These are phyloP conservation scores for Coniella lustricola DNA, from an alignment of 2,329 filamentous ascomycete species.

Conservation along the genomic window DNA sequence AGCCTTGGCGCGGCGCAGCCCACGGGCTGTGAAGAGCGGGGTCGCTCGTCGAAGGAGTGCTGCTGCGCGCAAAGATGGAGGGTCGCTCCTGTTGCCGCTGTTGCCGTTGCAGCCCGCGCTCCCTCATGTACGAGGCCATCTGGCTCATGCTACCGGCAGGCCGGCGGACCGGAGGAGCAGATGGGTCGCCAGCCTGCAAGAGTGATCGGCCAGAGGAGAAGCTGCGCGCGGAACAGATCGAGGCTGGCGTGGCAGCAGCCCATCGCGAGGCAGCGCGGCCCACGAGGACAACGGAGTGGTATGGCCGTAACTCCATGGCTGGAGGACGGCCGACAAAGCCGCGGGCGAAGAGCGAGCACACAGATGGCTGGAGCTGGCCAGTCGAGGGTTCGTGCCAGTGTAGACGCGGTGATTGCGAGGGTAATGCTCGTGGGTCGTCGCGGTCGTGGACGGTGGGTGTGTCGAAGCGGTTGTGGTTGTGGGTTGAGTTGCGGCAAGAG, in stretches of 20 bases:
- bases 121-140: conserved; percentile 3
- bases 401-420: too few relatives aligned
- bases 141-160: background rate
- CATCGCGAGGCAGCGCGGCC: conserved; percentile 13
- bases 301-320: conserved; percentile 13
- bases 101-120: background rate
- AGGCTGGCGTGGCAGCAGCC: background rate
- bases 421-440: too few relatives aligned
- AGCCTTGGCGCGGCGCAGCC: background rate
- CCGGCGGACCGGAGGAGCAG: background rate
- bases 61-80: background rate
- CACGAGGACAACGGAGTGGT: conserved; percentile 8
- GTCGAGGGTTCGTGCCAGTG: too few relatives aligned
- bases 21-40: background rate
- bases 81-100: background rate
- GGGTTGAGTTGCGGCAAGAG: background rate
- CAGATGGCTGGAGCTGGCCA: background rate
- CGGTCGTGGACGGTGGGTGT: too few relatives aligned
- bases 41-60: background rate
- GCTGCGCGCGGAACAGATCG: background rate
- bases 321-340: background rate
- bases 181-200: conserved; percentile 9
- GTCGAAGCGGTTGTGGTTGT: background rate
- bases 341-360: background rate
- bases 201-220: conserved; percentile 7